These are phyloP conservation scores for Exophiala alcalophila DNA, from an alignment of 2,329 filamentous ascomycete species.

Conservation along the genomic window DNA sequence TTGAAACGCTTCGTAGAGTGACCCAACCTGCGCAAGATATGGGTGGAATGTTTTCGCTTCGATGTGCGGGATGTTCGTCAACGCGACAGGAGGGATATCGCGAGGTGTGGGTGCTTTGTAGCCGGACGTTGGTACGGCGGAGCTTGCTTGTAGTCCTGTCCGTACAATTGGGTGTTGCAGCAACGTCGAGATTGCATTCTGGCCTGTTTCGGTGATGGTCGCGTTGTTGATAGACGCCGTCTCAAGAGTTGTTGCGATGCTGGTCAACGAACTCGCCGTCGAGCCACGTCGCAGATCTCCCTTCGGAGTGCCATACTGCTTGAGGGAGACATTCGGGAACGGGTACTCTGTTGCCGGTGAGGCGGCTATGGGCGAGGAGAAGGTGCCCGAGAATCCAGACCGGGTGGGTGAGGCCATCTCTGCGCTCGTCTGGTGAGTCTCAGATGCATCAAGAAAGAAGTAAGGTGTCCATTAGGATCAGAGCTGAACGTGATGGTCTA, in stretches of 20 bases:
- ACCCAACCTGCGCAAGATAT: constrained; percentile 81
- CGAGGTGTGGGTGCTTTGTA: constrained; percentile 79
- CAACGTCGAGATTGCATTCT: constrained; percentile 94
- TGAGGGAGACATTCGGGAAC: constrained; percentile 25
- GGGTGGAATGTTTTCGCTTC: constrained; percentile 75
- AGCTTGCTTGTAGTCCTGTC: constrained; percentile 79
- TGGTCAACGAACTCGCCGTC: constrained; percentile 81
- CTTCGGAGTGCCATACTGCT: constrained; percentile 13
- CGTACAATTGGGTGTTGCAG: constrained; percentile 85
- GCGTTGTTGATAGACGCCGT: constrained; percentile 52
- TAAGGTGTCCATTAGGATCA: too few species aligned
- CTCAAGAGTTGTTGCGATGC: constrained; percentile 80
- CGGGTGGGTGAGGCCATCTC: constrained; percentile 24
- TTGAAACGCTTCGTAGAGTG: constrained; percentile 83
- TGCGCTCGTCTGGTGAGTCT: too few species aligned
- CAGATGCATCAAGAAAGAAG: too few species aligned
- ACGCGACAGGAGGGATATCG: constrained; percentile 88
- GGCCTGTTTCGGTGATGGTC: constrained; percentile 68
- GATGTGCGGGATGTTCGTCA: constrained; percentile 83
- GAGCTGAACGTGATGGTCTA: too few species aligned
- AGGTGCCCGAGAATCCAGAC: constrained; percentile 14
- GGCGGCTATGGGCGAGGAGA: constrained; percentile 17
- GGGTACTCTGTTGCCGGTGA: constrained; percentile 23
- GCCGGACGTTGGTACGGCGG: constrained; percentile 62
- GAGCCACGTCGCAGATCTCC: constrained; percentile 65